Evolutionary conservation across 1,284 basidiomycete genomes (phyloP).

Genomic region (Marasmius sp.): DNA sequence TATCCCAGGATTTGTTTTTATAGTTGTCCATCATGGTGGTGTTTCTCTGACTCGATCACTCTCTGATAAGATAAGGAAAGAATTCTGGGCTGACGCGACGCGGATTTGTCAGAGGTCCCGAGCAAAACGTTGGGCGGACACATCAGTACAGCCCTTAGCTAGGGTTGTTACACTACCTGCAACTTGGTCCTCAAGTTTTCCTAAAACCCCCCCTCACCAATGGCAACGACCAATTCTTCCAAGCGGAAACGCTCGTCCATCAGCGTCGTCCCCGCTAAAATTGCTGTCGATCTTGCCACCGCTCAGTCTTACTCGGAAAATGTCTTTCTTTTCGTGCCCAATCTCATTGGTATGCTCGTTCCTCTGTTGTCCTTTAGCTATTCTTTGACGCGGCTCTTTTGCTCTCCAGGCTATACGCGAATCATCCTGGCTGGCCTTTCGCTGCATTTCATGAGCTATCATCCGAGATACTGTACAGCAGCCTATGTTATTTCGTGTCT

Average conservation of each 20-base stretch:
- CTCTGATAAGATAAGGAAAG: not conserved
- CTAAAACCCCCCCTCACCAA: slow-evolving; percentile 10
- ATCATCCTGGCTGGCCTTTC: slow-evolving; percentile 90
- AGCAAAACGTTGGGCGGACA: not conserved
- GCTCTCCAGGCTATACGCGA: slow-evolving; percentile 78
- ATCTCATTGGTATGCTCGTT: slow-evolving; percentile 79
- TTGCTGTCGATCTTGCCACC: slow-evolving; percentile 81
- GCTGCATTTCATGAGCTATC: slow-evolving; percentile 91
- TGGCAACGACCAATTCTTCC: slow-evolving; percentile 31
- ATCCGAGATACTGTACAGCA: slow-evolving; percentile 91
- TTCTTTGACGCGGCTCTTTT: not conserved
- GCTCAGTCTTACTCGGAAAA: slow-evolving; percentile 86
- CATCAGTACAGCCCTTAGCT: no score
- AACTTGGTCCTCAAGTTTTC: not conserved
- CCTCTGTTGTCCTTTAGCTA: not conserved
- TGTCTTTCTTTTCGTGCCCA: slow-evolving; percentile 95
- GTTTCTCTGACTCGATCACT: slow-evolving; percentile 22
- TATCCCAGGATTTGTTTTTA: not conserved
- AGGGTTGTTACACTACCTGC: not conserved
- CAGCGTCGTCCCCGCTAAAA: slow-evolving; percentile 74
- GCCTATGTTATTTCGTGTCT: slow-evolving; percentile 93
- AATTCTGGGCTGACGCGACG: not conserved
- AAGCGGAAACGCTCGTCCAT: slow-evolving; percentile 44
- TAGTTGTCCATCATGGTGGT: slow-evolving; percentile 13
- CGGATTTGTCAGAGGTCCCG: not conserved